Conservation (phyloP, 306 rosid genomes). For the Begonia fuchsioides region DNA sequence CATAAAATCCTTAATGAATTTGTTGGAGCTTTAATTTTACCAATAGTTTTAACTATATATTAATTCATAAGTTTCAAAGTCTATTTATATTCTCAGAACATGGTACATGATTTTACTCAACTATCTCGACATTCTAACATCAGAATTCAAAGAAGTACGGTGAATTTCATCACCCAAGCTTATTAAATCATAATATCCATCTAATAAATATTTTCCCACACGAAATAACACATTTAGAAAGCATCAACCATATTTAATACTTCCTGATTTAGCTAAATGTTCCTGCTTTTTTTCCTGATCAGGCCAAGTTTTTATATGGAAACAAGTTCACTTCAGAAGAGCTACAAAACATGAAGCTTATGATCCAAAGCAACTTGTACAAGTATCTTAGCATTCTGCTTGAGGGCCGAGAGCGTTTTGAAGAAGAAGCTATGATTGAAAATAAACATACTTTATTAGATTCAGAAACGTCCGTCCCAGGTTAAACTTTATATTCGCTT, state of each 20-base stretch:
- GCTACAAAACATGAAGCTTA: constrained; percentile 57
- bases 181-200: too few relatives aligned
- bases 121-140: too few relatives aligned
- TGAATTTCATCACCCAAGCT: too few relatives aligned
- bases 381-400: constrained; percentile 75
- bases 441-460: constrained; percentile 5
- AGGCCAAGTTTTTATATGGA: constrained; percentile 66
- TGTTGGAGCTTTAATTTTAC: too few relatives aligned
- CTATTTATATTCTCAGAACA: too few relatives aligned
- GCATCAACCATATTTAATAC: background rate
- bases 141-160: too few relatives aligned
- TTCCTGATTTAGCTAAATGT: background rate
- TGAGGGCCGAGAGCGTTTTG: constrained; percentile 84
- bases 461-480: constrained; percentile 26
- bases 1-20: too few relatives aligned
- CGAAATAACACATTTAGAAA: too few relatives aligned
- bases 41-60: too few relatives aligned
- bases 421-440: constrained; percentile 45
- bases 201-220: too few relatives aligned
- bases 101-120: too few relatives aligned
- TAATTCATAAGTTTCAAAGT: too few relatives aligned
- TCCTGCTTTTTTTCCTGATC: constrained; percentile 10
- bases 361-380: constrained; percentile 90
- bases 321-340: constrained; percentile 58
- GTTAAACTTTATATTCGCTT: constrained; percentile 10